These are phyloP conservation scores for Diospyros lotus DNA, from an alignment of 148 eudicot species.

Conservation along the genomic window DNA sequence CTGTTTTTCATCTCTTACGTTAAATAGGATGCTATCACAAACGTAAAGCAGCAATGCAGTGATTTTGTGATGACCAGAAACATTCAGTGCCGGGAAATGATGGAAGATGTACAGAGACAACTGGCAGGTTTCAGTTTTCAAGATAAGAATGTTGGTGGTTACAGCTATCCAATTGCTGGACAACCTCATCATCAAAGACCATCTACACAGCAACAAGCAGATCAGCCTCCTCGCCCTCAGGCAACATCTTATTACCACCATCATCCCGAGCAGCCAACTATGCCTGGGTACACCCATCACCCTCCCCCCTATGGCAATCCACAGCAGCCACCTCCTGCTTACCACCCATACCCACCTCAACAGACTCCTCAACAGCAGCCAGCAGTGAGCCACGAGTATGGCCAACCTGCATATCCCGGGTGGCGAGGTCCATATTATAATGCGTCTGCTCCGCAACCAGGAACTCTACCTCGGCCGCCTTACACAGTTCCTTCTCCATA, in stretches of 20 bases:
- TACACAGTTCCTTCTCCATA: constrained; percentile 62
- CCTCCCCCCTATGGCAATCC: constrained; percentile 37
- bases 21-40: constrained; percentile 86
- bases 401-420: constrained; percentile 92
- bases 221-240: constrained; percentile 46
- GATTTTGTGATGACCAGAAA: constrained; percentile 94
- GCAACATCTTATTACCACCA: constrained; percentile 37
- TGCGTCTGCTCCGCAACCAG: constrained; percentile 62
- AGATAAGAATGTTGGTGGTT: constrained; percentile 48
- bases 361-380: constrained; percentile 57
- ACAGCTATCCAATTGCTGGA: constrained; percentile 59
- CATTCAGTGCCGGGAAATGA: constrained; percentile 96
- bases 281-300: constrained; percentile 38
- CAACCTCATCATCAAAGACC: constrained; percentile 57
- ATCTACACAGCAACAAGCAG: constrained; percentile 43
- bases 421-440: constrained; percentile 91
- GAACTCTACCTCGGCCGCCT: constrained; percentile 77
- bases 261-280: constrained; percentile 48
- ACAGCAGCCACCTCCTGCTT: constrained; percentile 52
- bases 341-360: constrained; percentile 50
- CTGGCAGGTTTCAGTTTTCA: constrained; percentile 83
- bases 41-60: constrained; percentile 85
- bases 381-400: constrained; percentile 55
- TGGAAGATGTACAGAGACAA: constrained; percentile 80
- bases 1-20: constrained; percentile 3